Conservation (phyloP, 1,139 yeast genomes). For the Lodderomyces jiufengensis region DNA sequence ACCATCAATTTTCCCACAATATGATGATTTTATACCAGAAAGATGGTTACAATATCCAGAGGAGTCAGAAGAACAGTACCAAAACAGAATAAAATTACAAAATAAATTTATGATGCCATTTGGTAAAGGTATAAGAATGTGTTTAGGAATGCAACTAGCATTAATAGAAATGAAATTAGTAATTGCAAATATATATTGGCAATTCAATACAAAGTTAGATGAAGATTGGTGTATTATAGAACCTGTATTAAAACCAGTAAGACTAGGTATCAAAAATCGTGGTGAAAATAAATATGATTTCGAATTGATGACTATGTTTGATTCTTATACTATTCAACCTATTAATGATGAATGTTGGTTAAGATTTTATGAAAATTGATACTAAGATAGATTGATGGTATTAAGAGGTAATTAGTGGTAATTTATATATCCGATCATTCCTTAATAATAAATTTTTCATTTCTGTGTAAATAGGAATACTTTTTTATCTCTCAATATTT, state of each 20-base stretch:
- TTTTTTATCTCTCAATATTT: too few species aligned
- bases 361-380: conserved; percentile 26
- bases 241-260: conserved; percentile 16
- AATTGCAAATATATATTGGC: conserved; percentile 51
- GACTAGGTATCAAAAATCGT: conserved; percentile 21
- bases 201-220: conserved; percentile 36
- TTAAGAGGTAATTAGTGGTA: too few species aligned
- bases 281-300: conserved; percentile 32
- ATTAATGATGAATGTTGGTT: conserved; percentile 51
- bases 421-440: background rate
- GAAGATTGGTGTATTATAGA: conserved; percentile 42
- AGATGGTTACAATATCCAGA: conserved; percentile 50
- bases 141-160: conserved; percentile 69
- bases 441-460: background rate
- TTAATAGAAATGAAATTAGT: conserved; percentile 62
- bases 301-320: conserved; percentile 50
- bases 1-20: conserved; percentile 44
- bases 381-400: too few species aligned
- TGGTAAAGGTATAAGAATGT: conserved; percentile 75
- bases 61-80: conserved; percentile 33
- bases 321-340: conserved; percentile 47
- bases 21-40: conserved; percentile 53
- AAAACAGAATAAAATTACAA: conserved; percentile 41
- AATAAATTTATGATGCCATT: conserved; percentile 60
- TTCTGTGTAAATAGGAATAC: too few species aligned